Base-by-base conservation (phyloP, 2,329 filamentous ascomycete species). In the Colletotrichum sp. region DNA sequence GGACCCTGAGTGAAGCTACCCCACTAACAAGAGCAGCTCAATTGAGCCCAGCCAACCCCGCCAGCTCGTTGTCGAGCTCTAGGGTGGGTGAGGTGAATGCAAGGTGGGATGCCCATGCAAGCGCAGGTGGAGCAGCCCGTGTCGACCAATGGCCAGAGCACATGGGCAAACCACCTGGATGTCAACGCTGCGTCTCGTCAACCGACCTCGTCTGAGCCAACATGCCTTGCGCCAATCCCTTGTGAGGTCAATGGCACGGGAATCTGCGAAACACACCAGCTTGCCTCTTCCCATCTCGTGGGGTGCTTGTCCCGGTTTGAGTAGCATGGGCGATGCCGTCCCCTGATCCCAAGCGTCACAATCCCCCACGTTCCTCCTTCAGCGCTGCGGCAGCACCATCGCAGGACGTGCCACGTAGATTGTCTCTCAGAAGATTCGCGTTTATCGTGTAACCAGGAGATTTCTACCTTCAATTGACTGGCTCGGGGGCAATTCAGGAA, bases 71-170 rank as follows among this genome's bases (percentile, higher is more conserved):
- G 59, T 69, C 65, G 36, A 74, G 62, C 34, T 67, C 34, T 48
- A 62, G 48, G 28, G 71, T 71, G 71, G 44, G 60, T 75, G 66
- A 69, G 59, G 60, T 67, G 24, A 71, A 75, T n/a, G 70, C 60
- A 48, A 22, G 44, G 44, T 48, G 44, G 65, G 52, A 24, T 70
- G 71, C 60, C 71, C 66, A 71, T 75, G 64, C 72, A 34, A 65
- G 34, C 22, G 67, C 48, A 52, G 39, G 74, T 77, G 78, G 75
- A 48, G 44, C 69, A 69, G 44, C 32, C 57, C 72, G 79, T 79
- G 80, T 82, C 80, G 83, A 77, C 86, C 86, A 87, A 87, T 87
- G 80, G 80, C 83, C 86, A 81, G 80, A 81, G 82, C 86, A 87
- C 86, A 87, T 87, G 85, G 78, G 68, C 68, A 77, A 79, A 62